Evolutionary conservation across 495 filamentous ascomycete genomes (phyloP).

Genomic region (Penicillium steckii): DNA sequence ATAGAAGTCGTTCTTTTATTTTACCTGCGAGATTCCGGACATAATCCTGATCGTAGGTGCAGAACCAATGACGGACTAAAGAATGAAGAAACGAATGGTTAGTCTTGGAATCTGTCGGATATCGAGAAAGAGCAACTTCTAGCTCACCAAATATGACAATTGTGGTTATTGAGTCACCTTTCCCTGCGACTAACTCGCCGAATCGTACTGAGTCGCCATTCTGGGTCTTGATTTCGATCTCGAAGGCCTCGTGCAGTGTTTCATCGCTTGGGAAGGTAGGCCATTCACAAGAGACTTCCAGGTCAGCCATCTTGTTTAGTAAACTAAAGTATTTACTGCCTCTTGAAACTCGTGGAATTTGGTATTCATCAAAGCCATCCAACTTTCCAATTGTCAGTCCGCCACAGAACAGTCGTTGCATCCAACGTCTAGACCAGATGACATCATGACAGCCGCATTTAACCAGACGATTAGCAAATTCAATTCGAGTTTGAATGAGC

Average conservation of each 20-base stretch:
- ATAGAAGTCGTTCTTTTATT: slow-evolving; percentile 18
- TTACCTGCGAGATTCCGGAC: slow-evolving; percentile 17
- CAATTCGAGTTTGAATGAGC: background rate
- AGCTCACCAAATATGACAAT: slow-evolving; percentile 20
- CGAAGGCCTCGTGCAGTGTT: slow-evolving; percentile 31
- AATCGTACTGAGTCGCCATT: slow-evolving; percentile 18
- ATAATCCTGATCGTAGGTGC: slow-evolving; percentile 28
- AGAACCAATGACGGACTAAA: slow-evolving; percentile 31
- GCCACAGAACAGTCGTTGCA: background rate
- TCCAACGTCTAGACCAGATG: background rate
- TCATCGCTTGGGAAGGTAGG: slow-evolving; percentile 12
- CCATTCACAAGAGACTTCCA: background rate
- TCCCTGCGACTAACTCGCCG: slow-evolving; percentile 23
- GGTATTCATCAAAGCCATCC: no score
- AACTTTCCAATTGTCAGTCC: background rate
- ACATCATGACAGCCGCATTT: background rate
- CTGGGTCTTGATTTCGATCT: slow-evolving; percentile 19
- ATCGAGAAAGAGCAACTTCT: no score
- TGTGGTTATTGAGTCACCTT: slow-evolving; percentile 23
- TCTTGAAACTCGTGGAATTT: no score
- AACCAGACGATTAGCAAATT: background rate
- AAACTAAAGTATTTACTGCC: no score
- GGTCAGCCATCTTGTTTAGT: background rate
- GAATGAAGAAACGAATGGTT: background rate
- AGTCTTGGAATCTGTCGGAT: background rate